phyloP scores from a whole-genome alignment of 768 basidiomycete genomes.

The Rhizopogon vesiculosus region DNA sequence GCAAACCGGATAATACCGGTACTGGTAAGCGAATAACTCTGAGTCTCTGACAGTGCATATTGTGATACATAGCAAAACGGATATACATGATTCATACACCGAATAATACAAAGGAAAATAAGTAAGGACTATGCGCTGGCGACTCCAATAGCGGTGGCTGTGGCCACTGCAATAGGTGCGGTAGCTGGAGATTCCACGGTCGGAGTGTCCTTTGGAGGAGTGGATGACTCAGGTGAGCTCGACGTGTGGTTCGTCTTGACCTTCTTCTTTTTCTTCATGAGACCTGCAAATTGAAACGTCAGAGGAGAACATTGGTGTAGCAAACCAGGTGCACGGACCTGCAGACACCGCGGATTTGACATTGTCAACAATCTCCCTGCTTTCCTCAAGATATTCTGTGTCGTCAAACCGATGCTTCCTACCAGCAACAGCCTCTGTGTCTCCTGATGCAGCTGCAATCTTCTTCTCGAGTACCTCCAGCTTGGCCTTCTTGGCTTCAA shows the following conservation, averaged over 20 bases:
- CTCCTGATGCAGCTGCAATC: constrained; percentile 39
- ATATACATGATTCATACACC: background rate
- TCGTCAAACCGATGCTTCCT: constrained; percentile 92
- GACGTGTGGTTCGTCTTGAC: constrained; percentile 36
- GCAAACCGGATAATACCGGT: background rate
- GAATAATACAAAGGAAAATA: background rate
- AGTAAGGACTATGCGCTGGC: background rate
- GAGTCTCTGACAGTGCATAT: background rate
- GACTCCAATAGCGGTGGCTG: constrained; percentile 11
- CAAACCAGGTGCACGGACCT: constrained; percentile 41
- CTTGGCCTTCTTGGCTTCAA: constrained; percentile 76
- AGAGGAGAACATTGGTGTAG: constrained; percentile 9
- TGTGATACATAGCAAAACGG: background rate
- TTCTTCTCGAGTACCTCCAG: constrained; percentile 82
- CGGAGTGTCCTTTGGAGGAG: constrained; percentile 7
- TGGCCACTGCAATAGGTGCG: constrained; percentile 9
- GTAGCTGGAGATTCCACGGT: background rate
- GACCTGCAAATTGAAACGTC: constrained; percentile 37
- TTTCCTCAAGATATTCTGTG: constrained; percentile 88
- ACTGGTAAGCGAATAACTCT: background rate
- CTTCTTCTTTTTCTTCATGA: constrained; percentile 77
- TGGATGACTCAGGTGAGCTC: constrained; percentile 16
- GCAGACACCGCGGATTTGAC: constrained; percentile 88
- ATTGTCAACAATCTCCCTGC: constrained; percentile 82
- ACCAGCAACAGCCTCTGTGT: constrained; percentile 50